Base-by-base conservation (phyloP, 441 rosid genomes). In the Brassica balearica region DNA sequence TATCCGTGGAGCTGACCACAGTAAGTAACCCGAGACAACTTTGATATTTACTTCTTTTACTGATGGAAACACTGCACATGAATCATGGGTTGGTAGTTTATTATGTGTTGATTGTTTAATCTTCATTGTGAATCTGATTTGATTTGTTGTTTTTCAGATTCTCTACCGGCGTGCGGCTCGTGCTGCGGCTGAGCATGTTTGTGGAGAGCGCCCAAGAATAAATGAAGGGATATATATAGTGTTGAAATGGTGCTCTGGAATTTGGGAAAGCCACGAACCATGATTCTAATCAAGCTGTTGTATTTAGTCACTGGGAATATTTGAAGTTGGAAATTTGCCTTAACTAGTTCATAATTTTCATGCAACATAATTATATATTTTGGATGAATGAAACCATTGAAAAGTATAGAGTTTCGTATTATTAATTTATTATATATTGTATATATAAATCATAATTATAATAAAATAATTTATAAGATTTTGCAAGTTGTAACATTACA, bases 111-210 rank as follows among this genome's bases (percentile, higher is more conserved):
- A 27, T 78, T 14, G 43, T 55, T 74, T 48, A 20, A 63, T 69
- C 27, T 17, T 2, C 29, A 71, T 48, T 36, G 17, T 65, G 72
- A 56, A 38, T 8, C 23, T 71, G 68, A 64, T 7, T 11, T 74
- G 38, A 23, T 60, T 41, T 11, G 8, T 64, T 38, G 56, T 71
- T 51, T 72, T 70, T 70, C 71, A 94, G 97, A 90, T 89, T 90
- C 98, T 60, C 70, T 94, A 10, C 98, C 97, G 25, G 98, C 98
- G 27, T 92, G 98, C 75, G 98, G 98, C 73, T 90, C 98, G 19
- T 92, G 97, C 92, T 92, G 98, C 36, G 97, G 98, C 25, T 80
- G 41, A 80, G 17, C 55, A n/a, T 64, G 22, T 36, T 61, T 64
- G 19, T 51, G 17, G 2, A 22, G 38, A 73, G 64, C 6, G 5